A percentile compares a stretch with the other conserved stretches of the same genome.
phyloP scores from a whole-genome alignment of 1,139 yeast species.

The Suhomyces yuchorum region DNA sequence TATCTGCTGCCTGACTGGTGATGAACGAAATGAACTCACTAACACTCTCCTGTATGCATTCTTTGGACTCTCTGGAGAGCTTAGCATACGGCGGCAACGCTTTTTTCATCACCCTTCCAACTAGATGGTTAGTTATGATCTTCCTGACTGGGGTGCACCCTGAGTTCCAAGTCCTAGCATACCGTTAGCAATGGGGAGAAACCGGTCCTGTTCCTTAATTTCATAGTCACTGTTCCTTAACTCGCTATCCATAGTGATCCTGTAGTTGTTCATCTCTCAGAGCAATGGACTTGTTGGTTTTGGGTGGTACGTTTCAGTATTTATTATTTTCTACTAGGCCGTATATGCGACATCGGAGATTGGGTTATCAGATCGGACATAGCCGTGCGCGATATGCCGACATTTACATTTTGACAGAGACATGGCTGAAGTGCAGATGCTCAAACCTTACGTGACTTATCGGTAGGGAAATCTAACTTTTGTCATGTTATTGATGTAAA shows the following conservation, averaged over 20 bases:
- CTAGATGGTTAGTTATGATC: constrained; percentile 15
- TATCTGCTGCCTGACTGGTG: constrained; percentile 67
- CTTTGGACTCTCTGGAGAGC: constrained; percentile 52
- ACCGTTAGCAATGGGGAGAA: constrained; percentile 86
- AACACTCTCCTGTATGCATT: constrained; percentile 55
- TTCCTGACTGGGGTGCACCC: background rate
- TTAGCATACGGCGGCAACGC: constrained; percentile 50
- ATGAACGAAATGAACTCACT: constrained; percentile 62
- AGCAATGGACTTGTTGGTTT: background rate
- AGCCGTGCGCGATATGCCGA: constrained; percentile 2
- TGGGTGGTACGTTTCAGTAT: background rate
- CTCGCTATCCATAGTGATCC: constrained; percentile 7
- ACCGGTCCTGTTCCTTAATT: constrained; percentile 76
- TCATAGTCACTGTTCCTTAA: constrained; percentile 44
- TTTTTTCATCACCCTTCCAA: constrained; percentile 45
- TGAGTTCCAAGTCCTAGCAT: constrained; percentile 12
- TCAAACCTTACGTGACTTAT: background rate
- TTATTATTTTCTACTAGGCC: background rate
- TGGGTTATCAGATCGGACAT: constrained; percentile 12
- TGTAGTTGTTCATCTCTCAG: background rate
- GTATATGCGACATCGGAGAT: constrained; percentile 16
- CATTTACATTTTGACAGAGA: background rate
- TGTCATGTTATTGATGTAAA: background rate
- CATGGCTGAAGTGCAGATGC: background rate
- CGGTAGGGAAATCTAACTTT: too few relatives aligned